Percentiles rank a stretch among this genome's conserved stretches.
phyloP scores from a whole-genome alignment of 805 yeast genomes.

The Zygosaccharomyces kombuchaensis region DNA sequence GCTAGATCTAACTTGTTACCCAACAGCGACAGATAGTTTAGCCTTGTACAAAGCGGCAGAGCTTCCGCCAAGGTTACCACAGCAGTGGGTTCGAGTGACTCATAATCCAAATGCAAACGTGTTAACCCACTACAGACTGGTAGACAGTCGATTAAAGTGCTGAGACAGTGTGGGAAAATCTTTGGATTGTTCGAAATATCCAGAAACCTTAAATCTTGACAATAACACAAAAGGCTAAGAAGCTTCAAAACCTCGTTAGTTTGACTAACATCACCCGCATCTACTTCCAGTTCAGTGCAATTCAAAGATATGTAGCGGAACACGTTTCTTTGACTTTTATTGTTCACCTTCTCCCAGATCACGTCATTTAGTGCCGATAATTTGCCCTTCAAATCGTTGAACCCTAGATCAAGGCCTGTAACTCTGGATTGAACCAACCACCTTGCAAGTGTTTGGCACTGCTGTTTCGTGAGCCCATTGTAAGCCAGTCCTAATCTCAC shows the following conservation, averaged over 20 bases:
- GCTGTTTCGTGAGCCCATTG: conserved; percentile 57
- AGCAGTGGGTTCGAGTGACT: conserved; percentile 51
- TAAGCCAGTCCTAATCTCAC: conserved; percentile 74
- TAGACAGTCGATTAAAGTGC: conserved; percentile 51
- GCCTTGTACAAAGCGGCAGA: conserved; percentile 60
- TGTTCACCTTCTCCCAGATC: conserved; percentile 22
- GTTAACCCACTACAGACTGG: conserved; percentile 65
- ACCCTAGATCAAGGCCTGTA: conserved; percentile 78
- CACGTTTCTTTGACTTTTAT: conserved; percentile 25
- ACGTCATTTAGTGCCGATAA: conserved; percentile 28
- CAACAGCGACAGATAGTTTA: conserved; percentile 61
- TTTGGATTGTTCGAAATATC: conserved; percentile 75
- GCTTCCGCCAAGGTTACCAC: conserved; percentile 65
- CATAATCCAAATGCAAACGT: conserved; percentile 68
- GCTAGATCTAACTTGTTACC: conserved; percentile 64
- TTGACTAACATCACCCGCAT: conserved; percentile 39
- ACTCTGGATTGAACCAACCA: conserved; percentile 50
- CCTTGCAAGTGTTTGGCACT: conserved; percentile 52
- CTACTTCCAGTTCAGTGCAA: conserved; percentile 55
- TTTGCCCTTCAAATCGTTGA: conserved; percentile 56
- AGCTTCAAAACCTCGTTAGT: conserved; percentile 35
- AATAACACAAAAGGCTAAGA: conserved; percentile 46
- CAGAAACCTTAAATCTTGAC: conserved; percentile 60
- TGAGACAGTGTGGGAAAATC: conserved; percentile 57
- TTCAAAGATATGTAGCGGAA: conserved; percentile 56